Conservation (phyloP, 805 yeast genomes). For the Ogataea chonburiensis region DNA sequence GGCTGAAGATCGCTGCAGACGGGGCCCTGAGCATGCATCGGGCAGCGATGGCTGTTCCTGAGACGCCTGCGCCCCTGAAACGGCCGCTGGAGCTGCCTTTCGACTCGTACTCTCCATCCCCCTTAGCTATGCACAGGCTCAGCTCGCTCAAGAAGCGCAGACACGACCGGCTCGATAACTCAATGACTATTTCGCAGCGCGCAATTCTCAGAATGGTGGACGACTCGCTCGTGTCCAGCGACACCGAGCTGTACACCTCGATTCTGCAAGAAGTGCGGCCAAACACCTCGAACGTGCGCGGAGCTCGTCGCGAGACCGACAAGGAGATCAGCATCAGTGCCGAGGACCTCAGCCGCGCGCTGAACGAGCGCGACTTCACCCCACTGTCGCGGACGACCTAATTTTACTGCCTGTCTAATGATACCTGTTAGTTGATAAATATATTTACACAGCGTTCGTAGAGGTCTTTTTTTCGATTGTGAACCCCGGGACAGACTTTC, state of each 20-base stretch:
- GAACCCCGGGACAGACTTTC: constrained; percentile 69
- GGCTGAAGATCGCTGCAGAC: constrained; percentile 6
- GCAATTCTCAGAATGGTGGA: constrained; percentile 40
- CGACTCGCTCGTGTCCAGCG: constrained; percentile 38
- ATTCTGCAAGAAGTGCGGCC: constrained; percentile 13
- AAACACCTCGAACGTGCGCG: constrained; percentile 8
- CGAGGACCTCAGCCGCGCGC: constrained; percentile 31
- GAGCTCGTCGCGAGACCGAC: constrained; percentile 8
- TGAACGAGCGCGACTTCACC: constrained; percentile 19
- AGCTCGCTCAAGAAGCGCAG: constrained; percentile 23
- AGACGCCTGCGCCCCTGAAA: constrained; percentile 19
- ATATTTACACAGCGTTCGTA: no score
- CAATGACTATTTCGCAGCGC: constrained; percentile 37
- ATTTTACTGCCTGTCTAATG: no score
- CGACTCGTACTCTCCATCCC: constrained; percentile 17
- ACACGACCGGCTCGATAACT: constrained; percentile 34
- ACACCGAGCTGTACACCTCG: constrained; percentile 32
- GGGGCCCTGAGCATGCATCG: constrained; percentile 8
- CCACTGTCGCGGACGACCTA: background rate
- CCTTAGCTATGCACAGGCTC: constrained; percentile 15
- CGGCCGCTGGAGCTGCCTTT: constrained; percentile 17
- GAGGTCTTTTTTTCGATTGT: constrained; percentile 42
- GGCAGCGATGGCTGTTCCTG: constrained; percentile 4
- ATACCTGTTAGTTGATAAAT: no score
- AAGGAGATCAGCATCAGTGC: constrained; percentile 30